Percentiles rank a stretch among this genome's conserved stretches.
Conservation (phyloP, 2,329 filamentous ascomycete species). For the Xylaria sp. region DNA sequence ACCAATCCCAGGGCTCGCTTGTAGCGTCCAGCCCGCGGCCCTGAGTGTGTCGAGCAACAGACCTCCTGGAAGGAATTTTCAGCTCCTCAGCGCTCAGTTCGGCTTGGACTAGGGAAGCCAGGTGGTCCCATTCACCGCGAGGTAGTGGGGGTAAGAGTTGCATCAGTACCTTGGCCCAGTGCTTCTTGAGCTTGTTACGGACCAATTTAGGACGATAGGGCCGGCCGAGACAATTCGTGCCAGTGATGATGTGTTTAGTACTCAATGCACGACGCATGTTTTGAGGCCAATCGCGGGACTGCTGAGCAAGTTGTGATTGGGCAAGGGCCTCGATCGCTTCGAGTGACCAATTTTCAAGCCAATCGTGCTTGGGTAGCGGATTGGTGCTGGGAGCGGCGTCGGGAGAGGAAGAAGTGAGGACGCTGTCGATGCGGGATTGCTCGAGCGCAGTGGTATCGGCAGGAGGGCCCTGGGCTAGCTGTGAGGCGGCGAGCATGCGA, state of each 20-base stretch:
- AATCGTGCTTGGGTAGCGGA: constrained; percentile 38
- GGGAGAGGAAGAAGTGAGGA: background rate
- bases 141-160: constrained; percentile 62
- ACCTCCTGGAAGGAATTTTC: constrained; percentile 46
- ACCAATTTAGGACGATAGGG: constrained; percentile 47
- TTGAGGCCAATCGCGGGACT: constrained; percentile 37
- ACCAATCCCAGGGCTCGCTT: constrained; percentile 50
- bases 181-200: constrained; percentile 51
- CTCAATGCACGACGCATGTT: constrained; percentile 41
- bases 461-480: constrained; percentile 48
- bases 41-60: constrained; percentile 35
- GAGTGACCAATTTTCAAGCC: constrained; percentile 58
- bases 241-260: constrained; percentile 47
- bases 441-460: constrained; percentile 50
- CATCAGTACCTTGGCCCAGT: constrained; percentile 53
- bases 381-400: background rate
- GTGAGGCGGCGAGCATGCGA: constrained; percentile 50
- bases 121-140: constrained; percentile 59
- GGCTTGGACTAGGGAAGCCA: constrained; percentile 55
- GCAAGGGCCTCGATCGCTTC: constrained; percentile 51
- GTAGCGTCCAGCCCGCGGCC: background rate
- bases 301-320: constrained; percentile 48
- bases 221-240: constrained; percentile 56
- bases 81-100: constrained; percentile 45
- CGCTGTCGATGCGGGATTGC: background rate